Base-by-base conservation (phyloP, 768 basidiomycete species). In the Pleurotus djamor region DNA sequence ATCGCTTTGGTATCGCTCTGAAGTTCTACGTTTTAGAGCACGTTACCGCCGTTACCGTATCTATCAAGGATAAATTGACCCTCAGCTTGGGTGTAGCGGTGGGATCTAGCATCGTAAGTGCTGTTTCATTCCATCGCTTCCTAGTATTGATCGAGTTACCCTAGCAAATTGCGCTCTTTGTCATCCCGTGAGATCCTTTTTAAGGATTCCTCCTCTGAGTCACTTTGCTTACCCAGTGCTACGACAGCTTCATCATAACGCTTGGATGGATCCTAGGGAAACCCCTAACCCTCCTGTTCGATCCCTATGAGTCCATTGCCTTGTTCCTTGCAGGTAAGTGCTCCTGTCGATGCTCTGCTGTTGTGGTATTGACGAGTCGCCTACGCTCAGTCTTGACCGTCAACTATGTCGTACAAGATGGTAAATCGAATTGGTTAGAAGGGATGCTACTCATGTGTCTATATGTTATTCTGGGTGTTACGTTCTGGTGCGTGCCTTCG, bases 381-480 rank as follows among this genome's bases (percentile, higher is more conserved):
- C 34, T 13, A 14, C 45, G 6, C 21, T 0, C 59, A 88, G 88
- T 92, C 12, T 75, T 92, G 64, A 91, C 91, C 3, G 92, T 96
- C 72, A 92, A 90, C 67, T 92, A 91, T 66, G 87, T 89, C 17
- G 83, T 96, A 4, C 82, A 85, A 51, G 96, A 97, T 64, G 94
- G 94, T 10, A 90, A 86, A 68, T 91, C 88, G 33, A 96, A 96
- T 70, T 97, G 94, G 78, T 78, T 97, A n/a, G 94, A 96, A 71
- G 93, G 92, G 21, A 72, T 80, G 65, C 73, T 82, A 37, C 65
- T 94, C 21, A 87, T 90, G 78, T 83, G 87, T 85, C 73, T 91
- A 33, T 92, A 92, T 70, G 63, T 88, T 7, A 89, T 93, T 54
- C 72, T 65, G 34, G 55, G 59, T 17, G 59, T 59, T 2, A 57